Evolutionary conservation across 257 asterid genomes (phyloP).

Genomic region (Jacaranda copaia): DNA sequence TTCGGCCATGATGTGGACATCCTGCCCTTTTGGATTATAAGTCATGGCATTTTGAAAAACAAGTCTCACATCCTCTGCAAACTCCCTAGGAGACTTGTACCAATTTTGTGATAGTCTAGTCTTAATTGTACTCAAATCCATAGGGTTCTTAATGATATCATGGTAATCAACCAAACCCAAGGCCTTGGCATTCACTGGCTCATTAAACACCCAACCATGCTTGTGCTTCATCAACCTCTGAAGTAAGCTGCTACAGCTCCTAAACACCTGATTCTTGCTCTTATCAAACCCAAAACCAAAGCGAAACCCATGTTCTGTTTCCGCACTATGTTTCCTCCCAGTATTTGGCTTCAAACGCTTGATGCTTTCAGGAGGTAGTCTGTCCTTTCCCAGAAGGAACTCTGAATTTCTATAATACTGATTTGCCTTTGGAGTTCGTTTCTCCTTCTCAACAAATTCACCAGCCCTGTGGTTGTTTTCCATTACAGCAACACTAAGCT

Average conservation of each 20-base stretch:
- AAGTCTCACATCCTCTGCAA: conserved; percentile 90
- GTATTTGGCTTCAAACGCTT: conserved; percentile 72
- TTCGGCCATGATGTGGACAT: conserved; percentile 88
- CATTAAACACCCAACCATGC: conserved; percentile 87
- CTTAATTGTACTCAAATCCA: conserved; percentile 95
- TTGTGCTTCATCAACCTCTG: conserved; percentile 91
- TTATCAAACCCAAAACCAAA: conserved; percentile 60
- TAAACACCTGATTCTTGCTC: conserved; percentile 58
- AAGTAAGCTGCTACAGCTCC: conserved; percentile 73
- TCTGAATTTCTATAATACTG: conserved; percentile 84
- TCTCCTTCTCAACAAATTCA: conserved; percentile 81
- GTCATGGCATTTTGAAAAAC: conserved; percentile 92
- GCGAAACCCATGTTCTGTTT: conserved; percentile 48
- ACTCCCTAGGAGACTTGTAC: conserved; percentile 79
- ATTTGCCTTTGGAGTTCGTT: conserved; percentile 94
- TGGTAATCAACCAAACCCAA: conserved; percentile 80
- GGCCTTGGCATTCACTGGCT: conserved; percentile 75
- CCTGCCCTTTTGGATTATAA: conserved; percentile 91
- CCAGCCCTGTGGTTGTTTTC: conserved; percentile 51
- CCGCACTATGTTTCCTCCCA: conserved; percentile 60
- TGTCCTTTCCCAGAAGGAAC: conserved; percentile 88
- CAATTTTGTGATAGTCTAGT: conserved; percentile 62
- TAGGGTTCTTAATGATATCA: conserved; percentile 78
- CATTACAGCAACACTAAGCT: conserved; percentile 68
- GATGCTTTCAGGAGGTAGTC: conserved; percentile 81